Percentiles rank a stretch among this genome's conserved stretches.
Conservation (phyloP, 2,329 filamentous ascomycete genomes). For the Colletotrichum tamarilloi region DNA sequence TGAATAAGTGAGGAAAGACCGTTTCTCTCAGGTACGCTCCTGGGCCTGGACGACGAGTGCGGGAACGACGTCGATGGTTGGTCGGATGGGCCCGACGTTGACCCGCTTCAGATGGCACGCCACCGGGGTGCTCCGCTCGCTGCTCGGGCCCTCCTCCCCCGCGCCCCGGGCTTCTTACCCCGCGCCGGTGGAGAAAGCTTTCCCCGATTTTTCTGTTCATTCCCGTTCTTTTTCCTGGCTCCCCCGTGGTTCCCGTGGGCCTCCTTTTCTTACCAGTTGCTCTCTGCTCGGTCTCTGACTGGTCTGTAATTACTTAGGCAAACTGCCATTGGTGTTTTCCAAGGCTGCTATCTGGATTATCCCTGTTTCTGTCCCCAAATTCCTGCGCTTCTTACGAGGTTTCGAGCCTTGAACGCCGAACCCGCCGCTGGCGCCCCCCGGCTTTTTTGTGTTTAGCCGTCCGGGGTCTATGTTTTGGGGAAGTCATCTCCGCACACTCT, state of each 20-base stretch:
- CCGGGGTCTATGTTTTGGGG: slow-evolving; percentile 9
- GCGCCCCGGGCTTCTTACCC: slow-evolving; percentile 32
- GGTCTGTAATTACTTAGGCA: neutral
- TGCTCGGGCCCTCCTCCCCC: slow-evolving; percentile 33
- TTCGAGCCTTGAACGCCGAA: neutral
- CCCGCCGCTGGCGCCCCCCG: neutral
- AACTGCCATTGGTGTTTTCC: neutral
- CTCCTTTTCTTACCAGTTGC: neutral
- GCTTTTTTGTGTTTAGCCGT: neutral
- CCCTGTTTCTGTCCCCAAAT: neutral
- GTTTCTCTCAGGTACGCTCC: no score
- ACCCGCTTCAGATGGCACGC: neutral
- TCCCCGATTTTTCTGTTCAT: slow-evolving; percentile 24
- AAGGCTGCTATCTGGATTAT: neutral
- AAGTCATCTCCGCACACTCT: slow-evolving; percentile 28
- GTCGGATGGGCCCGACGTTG: neutral
- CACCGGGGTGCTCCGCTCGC: slow-evolving; percentile 2
- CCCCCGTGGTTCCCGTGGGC: no score
- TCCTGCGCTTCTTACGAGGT: neutral
- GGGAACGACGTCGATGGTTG: neutral
- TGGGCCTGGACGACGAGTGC: neutral
- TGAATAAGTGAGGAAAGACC: neutral
- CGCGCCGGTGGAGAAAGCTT: slow-evolving; percentile 22
- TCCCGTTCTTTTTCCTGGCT: neutral
- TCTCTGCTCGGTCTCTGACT: neutral